Conservation (phyloP, 1,284 basidiomycete genomes). For the Puccinia triticina region DNA sequence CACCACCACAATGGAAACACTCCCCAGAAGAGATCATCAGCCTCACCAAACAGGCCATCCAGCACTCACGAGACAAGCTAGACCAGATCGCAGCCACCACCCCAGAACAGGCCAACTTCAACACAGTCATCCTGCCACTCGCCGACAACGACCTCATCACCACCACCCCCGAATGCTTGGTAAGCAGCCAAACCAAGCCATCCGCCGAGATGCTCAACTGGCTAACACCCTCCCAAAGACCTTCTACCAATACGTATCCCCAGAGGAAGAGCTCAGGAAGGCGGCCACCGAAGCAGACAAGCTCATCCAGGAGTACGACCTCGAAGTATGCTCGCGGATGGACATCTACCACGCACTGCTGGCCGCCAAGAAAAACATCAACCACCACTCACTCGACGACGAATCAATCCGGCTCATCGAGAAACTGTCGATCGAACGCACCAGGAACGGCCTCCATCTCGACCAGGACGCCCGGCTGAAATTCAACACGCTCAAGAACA, state of each 20-base stretch:
- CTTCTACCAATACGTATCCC: constrained; percentile 79
- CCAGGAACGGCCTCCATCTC: constrained; percentile 73
- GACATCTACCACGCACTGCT: constrained; percentile 75
- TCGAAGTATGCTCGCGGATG: constrained; percentile 74
- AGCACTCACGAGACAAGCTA: constrained; percentile 65
- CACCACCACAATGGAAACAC: constrained; percentile 72
- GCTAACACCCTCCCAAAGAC: constrained; percentile 52
- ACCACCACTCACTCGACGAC: constrained; percentile 66
- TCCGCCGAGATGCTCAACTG: background rate
- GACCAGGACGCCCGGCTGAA: constrained; percentile 68
- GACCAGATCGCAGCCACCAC: constrained; percentile 69
- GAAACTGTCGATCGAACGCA: constrained; percentile 75
- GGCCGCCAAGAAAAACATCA: constrained; percentile 71
- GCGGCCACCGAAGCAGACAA: constrained; percentile 73
- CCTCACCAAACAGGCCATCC: constrained; percentile 69
- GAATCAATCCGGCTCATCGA: constrained; percentile 75
- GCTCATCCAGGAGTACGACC: constrained; percentile 69
- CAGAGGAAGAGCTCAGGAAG: constrained; percentile 71
- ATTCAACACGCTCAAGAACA: constrained; percentile 64
- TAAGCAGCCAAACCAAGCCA: background rate
- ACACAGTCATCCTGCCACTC: constrained; percentile 64
- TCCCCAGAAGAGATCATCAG: constrained; percentile 68
- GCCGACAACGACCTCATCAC: constrained; percentile 68
- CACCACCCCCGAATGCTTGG: constrained; percentile 66
- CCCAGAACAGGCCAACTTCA: constrained; percentile 64